phyloP scores from a whole-genome alignment of 108 stramenopile species.

The Phaeodactylum tricornutum region DNA sequence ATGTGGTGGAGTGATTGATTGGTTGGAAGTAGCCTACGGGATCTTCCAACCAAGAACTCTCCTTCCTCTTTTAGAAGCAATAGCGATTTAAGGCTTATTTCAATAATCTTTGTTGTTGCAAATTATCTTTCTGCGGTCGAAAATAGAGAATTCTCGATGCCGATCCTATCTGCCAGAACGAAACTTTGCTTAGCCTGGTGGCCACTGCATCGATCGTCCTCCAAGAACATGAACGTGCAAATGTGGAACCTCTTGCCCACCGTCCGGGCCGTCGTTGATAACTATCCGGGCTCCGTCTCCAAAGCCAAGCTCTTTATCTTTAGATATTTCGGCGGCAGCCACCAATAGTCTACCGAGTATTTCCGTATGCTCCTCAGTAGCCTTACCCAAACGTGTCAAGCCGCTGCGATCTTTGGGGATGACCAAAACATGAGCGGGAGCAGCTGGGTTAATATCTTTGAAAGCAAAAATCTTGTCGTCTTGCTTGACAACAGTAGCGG shows the following conservation, averaged over 20 bases:
- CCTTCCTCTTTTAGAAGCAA: slow-evolving; percentile 22
- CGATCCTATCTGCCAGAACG: neutral
- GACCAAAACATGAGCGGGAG: slow-evolving; percentile 92
- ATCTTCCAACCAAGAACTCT: slow-evolving; percentile 37
- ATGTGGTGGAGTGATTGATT: slow-evolving; percentile 22
- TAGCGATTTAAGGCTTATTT: neutral
- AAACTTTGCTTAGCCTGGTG: slow-evolving; percentile 43
- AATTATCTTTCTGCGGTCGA: neutral
- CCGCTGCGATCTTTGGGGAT: slow-evolving; percentile 95
- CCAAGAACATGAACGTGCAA: slow-evolving; percentile 89
- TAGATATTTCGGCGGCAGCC: slow-evolving; percentile 86
- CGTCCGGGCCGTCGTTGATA: slow-evolving; percentile 89
- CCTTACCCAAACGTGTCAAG: slow-evolving; percentile 74
- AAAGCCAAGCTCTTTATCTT: slow-evolving; percentile 69
- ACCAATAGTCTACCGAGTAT: slow-evolving; percentile 90
- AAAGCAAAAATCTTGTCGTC: slow-evolving; percentile 94
- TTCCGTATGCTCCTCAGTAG: slow-evolving; percentile 78
- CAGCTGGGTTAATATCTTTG: slow-evolving; percentile 89
- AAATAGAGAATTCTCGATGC: neutral
- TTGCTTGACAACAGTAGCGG: slow-evolving; percentile 85
- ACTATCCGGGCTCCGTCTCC: slow-evolving; percentile 85
- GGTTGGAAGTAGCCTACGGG: slow-evolving; percentile 17
- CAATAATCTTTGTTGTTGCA: neutral
- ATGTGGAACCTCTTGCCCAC: slow-evolving; percentile 91
- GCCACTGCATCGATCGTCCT: slow-evolving; percentile 57